Conservation (phyloP, 805 yeast genomes). For the Priceomyces medius region DNA sequence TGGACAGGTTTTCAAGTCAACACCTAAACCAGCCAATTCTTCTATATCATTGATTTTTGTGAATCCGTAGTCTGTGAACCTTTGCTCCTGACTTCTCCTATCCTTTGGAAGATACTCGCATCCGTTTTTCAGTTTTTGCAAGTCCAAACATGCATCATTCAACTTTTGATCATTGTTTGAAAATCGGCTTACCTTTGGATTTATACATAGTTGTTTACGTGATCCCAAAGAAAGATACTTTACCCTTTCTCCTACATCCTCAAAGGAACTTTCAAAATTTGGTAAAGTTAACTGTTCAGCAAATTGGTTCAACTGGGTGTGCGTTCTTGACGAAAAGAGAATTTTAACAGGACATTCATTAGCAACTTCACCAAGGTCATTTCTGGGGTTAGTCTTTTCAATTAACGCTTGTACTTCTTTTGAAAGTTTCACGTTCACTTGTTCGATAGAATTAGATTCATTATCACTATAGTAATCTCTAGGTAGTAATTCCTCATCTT, state of each 20-base stretch:
- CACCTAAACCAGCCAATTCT: constrained; percentile 65
- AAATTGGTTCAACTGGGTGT: constrained; percentile 83
- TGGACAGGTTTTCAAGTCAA: constrained; percentile 63
- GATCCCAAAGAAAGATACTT: constrained; percentile 79
- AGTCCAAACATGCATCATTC: constrained; percentile 78
- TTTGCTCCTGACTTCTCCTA: constrained; percentile 27
- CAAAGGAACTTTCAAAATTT: constrained; percentile 60
- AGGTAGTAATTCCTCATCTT: constrained; percentile 22
- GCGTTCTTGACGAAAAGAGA: constrained; percentile 81
- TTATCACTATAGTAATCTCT: constrained; percentile 36
- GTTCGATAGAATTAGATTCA: constrained; percentile 13
- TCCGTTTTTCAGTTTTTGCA: constrained; percentile 44
- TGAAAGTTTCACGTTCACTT: constrained; percentile 33
- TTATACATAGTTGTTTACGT: constrained; percentile 79
- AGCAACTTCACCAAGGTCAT: constrained; percentile 16
- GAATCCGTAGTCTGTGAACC: constrained; percentile 56
- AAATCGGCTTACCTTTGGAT: constrained; percentile 55
- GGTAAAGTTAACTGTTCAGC: constrained; percentile 68
- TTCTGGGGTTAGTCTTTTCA: constrained; percentile 36
- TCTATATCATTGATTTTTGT: constrained; percentile 73
- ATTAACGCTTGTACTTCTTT: constrained; percentile 51
- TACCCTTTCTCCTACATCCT: constrained; percentile 46
- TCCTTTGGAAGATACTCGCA: constrained; percentile 27
- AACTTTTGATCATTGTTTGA: constrained; percentile 50
- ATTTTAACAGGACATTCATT: constrained; percentile 44